Evolutionary conservation across 345 rosid species (phyloP), one percentile per base, ranked within the genome.

Genomic region (Anacardium occidentale): DNA sequence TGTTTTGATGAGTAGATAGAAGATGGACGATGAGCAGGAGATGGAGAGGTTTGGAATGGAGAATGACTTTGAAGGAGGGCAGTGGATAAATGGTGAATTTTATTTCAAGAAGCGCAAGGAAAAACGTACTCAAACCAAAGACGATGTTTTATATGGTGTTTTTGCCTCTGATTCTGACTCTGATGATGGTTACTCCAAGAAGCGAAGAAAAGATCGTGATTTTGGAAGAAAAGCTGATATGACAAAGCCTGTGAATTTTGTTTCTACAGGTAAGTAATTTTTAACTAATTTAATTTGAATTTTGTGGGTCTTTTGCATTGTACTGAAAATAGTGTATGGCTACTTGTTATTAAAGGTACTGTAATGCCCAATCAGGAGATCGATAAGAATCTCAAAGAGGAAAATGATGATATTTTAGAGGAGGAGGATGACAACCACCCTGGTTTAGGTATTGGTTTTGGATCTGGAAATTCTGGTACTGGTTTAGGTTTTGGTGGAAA

Each of bases 11-110:
- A 6, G 8, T 18, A 3, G 40, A 15, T 29, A 20, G 34, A 79
- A 78, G 60, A 90, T 90, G 98, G 97, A 94, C 34, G 97, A 91
- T 45, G 77, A 88, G 57, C 94, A 90, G 72, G 96, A 91, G 75
- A 90, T 85, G 97, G 98, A 92, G 76, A 85, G 88, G 62, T 94
- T 90, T 69, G 88, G 84, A 24, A 82, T 85, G 92, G 93, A 92
- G 22, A 94, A 94, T 67, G 98, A 94, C 37, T 90, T 77, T 56
- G 98, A 94, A 34, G 98, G 76, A 20, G 97, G 91, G 34, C 85
- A 84, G 53, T 92, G 93, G 95, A 87, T 83, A 11, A 70, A 75
- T 51, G 95, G 89, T 25, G 98, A 94, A 80, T 90, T 87, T 77
- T 81, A 86, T 56, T 88, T 84, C 83, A 78, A 77, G 60, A 84